A percentile compares a stretch with the other conserved stretches of the same genome.
phyloP scores from a whole-genome alignment of 2,329 filamentous ascomycete genomes.

The Penicillium sp. region DNA sequence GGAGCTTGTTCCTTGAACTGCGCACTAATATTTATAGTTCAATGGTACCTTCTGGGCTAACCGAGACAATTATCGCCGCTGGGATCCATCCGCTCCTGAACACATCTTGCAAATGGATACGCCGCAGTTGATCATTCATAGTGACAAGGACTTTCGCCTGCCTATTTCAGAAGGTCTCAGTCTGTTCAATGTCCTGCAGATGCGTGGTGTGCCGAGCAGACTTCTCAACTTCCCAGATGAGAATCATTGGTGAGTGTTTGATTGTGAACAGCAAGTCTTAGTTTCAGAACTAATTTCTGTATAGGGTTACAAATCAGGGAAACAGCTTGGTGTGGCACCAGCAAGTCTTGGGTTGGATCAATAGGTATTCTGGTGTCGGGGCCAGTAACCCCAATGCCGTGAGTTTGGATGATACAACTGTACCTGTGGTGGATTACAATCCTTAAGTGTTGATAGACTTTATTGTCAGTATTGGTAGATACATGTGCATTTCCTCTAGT shows the following conservation, averaged over 20 bases:
- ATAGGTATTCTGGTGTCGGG: slow-evolving; percentile 45
- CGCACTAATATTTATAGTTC: slow-evolving; percentile 31
- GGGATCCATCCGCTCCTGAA: slow-evolving; percentile 58
- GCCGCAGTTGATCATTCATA: slow-evolving; percentile 80
- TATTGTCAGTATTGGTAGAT: neutral
- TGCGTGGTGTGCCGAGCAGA: slow-evolving; percentile 66
- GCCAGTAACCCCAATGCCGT: slow-evolving; percentile 28
- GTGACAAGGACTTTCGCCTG: slow-evolving; percentile 78
- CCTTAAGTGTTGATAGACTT: slow-evolving; percentile 6
- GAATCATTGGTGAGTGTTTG: slow-evolving; percentile 51
- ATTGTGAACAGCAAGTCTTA: neutral
- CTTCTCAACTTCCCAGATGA: slow-evolving; percentile 75
- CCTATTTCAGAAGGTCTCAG: slow-evolving; percentile 73
- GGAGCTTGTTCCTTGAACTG: neutral
- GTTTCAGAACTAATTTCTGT: neutral
- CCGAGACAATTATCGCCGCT: slow-evolving; percentile 61
- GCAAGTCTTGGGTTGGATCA: slow-evolving; percentile 72
- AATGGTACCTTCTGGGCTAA: slow-evolving; percentile 50
- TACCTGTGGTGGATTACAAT: slow-evolving; percentile 33
- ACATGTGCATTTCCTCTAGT: too few relatives aligned
- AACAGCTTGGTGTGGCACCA: slow-evolving; percentile 87
- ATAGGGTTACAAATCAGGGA: slow-evolving; percentile 74
- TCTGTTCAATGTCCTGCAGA: slow-evolving; percentile 76
- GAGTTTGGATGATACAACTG: slow-evolving; percentile 30
- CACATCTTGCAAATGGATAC: slow-evolving; percentile 67